phyloP scores from a whole-genome alignment of 2,329 filamentous ascomycete species.

The Aspergillus sp. region DNA sequence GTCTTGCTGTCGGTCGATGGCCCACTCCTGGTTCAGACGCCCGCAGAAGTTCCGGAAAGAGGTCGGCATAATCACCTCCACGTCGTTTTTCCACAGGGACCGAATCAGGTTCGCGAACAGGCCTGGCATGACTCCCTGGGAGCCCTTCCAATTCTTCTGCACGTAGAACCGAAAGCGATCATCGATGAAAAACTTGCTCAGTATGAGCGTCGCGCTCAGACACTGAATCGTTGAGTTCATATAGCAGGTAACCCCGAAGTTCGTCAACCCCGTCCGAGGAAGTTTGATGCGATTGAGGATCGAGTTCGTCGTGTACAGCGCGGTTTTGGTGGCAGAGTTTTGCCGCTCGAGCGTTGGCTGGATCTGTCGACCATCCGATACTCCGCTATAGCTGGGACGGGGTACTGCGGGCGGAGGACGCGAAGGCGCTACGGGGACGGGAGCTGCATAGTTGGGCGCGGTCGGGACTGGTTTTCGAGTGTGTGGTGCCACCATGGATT shows the following conservation, averaged over 20 bases:
- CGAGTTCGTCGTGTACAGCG: slow-evolving; percentile 43
- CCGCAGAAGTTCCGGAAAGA: slow-evolving; percentile 67
- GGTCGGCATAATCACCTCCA: slow-evolving; percentile 53
- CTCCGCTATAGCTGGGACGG: slow-evolving; percentile 75
- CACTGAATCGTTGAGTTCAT: slow-evolving; percentile 90
- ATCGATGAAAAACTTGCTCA: slow-evolving; percentile 64
- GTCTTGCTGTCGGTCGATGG: slow-evolving; percentile 78
- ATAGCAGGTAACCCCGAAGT: slow-evolving; percentile 83
- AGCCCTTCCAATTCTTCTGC: slow-evolving; percentile 66
- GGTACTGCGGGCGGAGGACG: slow-evolving; percentile 69
- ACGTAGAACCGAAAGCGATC: slow-evolving; percentile 62
- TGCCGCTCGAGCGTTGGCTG: slow-evolving; percentile 45
- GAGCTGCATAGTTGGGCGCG: slow-evolving; percentile 33
- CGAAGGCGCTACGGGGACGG: slow-evolving; percentile 59
- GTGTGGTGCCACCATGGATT: slow-evolving; percentile 54
- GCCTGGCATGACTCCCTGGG: slow-evolving; percentile 61
- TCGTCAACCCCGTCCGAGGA: slow-evolving; percentile 72
- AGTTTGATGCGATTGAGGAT: slow-evolving; percentile 49
- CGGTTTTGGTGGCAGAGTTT: slow-evolving; percentile 45
- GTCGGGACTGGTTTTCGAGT: slow-evolving; percentile 29
- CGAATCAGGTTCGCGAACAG: slow-evolving; percentile 62
- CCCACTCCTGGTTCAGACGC: slow-evolving; percentile 65
- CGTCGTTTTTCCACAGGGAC: slow-evolving; percentile 62
- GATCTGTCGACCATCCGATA: slow-evolving; percentile 61
- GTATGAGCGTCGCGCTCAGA: slow-evolving; percentile 67